Evolutionary conservation across 331 rosid species (phyloP).

Genomic region (Malus hybrid): DNA sequence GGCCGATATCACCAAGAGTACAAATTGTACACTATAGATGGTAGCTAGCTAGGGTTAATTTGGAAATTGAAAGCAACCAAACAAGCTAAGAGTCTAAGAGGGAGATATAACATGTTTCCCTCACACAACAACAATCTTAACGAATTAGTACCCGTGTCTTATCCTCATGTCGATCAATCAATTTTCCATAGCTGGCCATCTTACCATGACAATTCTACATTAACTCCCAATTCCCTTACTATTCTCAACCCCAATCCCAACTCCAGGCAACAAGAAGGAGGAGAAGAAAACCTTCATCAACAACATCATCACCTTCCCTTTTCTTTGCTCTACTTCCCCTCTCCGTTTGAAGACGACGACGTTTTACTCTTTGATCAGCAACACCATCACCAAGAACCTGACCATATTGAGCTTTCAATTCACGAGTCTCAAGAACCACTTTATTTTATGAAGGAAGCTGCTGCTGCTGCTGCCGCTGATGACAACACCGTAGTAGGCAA

Average conservation of each 20-base stretch:
- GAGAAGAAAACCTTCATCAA: neutral
- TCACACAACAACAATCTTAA: constrained; percentile 19
- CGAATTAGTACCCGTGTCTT: constrained; percentile 21
- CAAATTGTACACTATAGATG: neutral
- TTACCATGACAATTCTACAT: constrained; percentile 20
- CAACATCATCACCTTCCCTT: constrained; percentile 24
- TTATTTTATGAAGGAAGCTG: neutral
- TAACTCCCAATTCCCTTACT: constrained; percentile 12
- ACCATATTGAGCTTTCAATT: neutral
- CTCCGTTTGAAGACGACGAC: constrained; percentile 41
- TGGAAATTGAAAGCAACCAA: neutral
- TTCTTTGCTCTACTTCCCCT: constrained; percentile 40
- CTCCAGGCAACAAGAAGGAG: neutral
- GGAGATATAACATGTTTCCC: constrained; percentile 4
- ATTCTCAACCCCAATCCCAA: constrained; percentile 11
- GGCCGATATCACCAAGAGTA: neutral
- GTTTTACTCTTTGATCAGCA: constrained; percentile 19
- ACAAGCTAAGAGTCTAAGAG: neutral
- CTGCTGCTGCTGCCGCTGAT: neutral
- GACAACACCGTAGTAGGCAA: neutral
- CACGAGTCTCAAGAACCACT: neutral
- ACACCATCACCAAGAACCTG: constrained; percentile 9
- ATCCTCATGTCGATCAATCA: constrained; percentile 39
- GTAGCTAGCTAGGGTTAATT: neutral
- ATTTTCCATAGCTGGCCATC: constrained; percentile 23